phyloP scores from a whole-genome alignment of 2,329 filamentous ascomycete species.

The Fusarium odoratissimum region DNA sequence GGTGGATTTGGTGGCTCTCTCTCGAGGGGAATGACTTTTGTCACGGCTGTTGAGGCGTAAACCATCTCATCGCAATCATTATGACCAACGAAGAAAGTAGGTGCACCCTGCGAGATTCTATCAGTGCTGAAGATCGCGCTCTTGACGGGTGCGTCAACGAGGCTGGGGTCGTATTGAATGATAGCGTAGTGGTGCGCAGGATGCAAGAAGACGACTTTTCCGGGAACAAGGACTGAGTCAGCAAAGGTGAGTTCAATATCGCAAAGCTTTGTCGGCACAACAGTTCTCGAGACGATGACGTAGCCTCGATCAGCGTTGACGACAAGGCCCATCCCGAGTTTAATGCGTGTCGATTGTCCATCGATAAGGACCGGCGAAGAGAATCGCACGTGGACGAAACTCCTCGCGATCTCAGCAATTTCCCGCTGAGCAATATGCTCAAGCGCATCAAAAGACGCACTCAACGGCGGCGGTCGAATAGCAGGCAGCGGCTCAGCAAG shows the following conservation, averaged over 20 bases:
- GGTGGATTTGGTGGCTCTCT: constrained; percentile 94
- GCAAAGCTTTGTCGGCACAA: constrained; percentile 95
- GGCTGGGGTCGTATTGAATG: constrained; percentile 89
- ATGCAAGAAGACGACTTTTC: constrained; percentile 94
- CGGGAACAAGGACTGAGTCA: constrained; percentile 95
- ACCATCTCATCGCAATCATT: constrained; percentile 95
- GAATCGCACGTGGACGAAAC: constrained; percentile 92
- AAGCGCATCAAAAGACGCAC: constrained; percentile 90
- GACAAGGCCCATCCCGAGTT: constrained; percentile 94
- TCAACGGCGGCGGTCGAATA: constrained; percentile 75
- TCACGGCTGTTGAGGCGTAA: constrained; percentile 92
- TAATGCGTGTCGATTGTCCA: constrained; percentile 70
- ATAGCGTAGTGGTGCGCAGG: constrained; percentile 97
- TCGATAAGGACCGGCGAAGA: constrained; percentile 96
- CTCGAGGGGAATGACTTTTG: constrained; percentile 93
- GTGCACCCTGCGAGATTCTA: constrained; percentile 89
- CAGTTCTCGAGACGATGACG: constrained; percentile 90
- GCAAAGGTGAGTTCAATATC: constrained; percentile 96
- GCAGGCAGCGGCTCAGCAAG: constrained; percentile 84
- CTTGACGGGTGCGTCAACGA: constrained; percentile 92
- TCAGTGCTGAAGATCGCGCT: constrained; percentile 84
- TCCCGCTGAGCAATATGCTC: constrained; percentile 87
- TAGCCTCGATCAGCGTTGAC: constrained; percentile 96
- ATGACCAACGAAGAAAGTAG: constrained; percentile 96
- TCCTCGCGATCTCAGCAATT: constrained; percentile 90